phyloP scores from a whole-genome alignment of 192 early-diverging fungal genomes.

The Rhizophagus clarus region DNA sequence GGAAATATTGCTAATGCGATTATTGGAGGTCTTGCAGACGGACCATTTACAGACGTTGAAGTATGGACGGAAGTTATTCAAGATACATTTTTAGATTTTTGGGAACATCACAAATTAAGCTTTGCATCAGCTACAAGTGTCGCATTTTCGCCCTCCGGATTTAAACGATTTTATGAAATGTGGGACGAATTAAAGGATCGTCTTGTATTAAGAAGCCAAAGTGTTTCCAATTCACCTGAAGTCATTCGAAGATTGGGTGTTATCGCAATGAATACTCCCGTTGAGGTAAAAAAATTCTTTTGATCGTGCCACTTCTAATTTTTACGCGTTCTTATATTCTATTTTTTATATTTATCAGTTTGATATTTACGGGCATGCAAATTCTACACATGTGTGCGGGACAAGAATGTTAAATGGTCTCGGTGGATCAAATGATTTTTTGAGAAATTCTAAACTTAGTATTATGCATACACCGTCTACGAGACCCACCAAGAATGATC shows the following conservation, averaged over 20 bases:
- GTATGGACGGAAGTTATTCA: constrained; percentile 49
- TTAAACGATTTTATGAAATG: constrained; percentile 43
- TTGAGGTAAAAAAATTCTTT: constrained; percentile 29
- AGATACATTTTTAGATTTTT: constrained; percentile 43
- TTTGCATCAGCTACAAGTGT: constrained; percentile 40
- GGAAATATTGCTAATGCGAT: constrained; percentile 51
- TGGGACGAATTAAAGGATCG: constrained; percentile 45
- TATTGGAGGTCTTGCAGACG: constrained; percentile 46
- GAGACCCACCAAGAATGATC: constrained; percentile 42
- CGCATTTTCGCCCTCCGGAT: constrained; percentile 45
- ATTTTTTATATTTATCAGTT: constrained; percentile 22
- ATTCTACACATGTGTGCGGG: constrained; percentile 44
- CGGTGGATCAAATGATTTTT: constrained; percentile 43
- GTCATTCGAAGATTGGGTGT: constrained; percentile 45
- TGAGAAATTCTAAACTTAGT: constrained; percentile 45
- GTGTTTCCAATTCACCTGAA: constrained; percentile 50
- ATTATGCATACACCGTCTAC: constrained; percentile 49
- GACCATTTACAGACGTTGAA: constrained; percentile 44
- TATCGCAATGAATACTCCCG: constrained; percentile 51
- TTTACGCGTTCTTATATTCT: neutral
- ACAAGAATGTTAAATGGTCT: constrained; percentile 49
- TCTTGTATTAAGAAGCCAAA: constrained; percentile 43
- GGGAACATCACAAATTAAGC: constrained; percentile 27
- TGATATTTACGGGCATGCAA: constrained; percentile 49
- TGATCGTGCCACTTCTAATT: neutral